Evolutionary conservation across 2,329 filamentous ascomycete species (phyloP).

Genomic region (Fusarium dimerum): DNA sequence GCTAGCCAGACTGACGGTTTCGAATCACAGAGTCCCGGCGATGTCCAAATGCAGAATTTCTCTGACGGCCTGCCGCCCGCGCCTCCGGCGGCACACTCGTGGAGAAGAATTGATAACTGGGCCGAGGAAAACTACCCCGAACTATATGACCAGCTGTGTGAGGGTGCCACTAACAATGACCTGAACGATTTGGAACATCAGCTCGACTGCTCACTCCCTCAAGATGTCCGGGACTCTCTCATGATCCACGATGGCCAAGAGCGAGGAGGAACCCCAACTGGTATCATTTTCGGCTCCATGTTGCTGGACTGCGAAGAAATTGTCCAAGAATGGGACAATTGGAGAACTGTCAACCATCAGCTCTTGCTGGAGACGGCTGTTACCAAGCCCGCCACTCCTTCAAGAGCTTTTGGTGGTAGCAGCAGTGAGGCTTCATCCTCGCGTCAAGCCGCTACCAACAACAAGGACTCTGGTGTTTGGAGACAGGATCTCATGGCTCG

Average conservation of each 20-base stretch:
- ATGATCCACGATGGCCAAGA: constrained; percentile 96
- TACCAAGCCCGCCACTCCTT: constrained; percentile 62
- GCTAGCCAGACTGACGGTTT: constrained; percentile 65
- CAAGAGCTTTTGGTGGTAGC: constrained; percentile 71
- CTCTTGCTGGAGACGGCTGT: constrained; percentile 67
- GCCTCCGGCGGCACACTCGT: constrained; percentile 85
- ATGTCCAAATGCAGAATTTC: constrained; percentile 97
- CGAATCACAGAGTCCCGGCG: constrained; percentile 71
- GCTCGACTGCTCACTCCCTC: constrained; percentile 88
- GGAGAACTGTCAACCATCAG: constrained; percentile 90
- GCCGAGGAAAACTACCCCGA: constrained; percentile 94
- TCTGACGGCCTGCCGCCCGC: constrained; percentile 87
- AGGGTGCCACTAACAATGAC: constrained; percentile 90
- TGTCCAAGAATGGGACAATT: constrained; percentile 95
- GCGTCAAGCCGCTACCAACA: constrained; percentile 50
- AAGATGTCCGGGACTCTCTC: constrained; percentile 90
- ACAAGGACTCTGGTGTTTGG: constrained; percentile 68
- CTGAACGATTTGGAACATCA: constrained; percentile 96
- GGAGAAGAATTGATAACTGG: constrained; percentile 93
- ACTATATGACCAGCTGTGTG: constrained; percentile 88
- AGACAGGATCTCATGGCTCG: constrained; percentile 79
- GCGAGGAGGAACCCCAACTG: constrained; percentile 84
- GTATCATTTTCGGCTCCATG: constrained; percentile 93
- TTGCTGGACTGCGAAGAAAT: constrained; percentile 97
- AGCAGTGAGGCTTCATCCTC: constrained; percentile 67